Conservation (phyloP, 1,284 basidiomycete genomes). For the Schizopora paradoxa region DNA sequence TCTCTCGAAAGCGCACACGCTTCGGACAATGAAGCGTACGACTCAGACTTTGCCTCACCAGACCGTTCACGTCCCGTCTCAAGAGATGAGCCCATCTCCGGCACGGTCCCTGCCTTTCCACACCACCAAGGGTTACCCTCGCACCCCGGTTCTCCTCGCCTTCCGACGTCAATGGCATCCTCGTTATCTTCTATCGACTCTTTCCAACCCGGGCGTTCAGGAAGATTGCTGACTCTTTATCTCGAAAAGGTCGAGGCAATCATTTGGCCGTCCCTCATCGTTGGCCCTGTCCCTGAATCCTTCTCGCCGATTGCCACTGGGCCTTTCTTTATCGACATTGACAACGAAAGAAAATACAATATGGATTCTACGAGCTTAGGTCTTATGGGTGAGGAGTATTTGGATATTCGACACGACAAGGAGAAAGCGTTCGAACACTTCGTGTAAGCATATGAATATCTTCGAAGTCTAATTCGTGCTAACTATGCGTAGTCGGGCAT, state of each 20-base stretch:
- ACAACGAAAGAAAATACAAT: constrained; percentile 60
- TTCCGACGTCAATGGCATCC: constrained; percentile 49
- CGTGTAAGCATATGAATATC: constrained; percentile 43
- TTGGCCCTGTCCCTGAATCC: constrained; percentile 62
- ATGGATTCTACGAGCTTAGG: constrained; percentile 78
- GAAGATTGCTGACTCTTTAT: constrained; percentile 65
- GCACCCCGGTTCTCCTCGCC: constrained; percentile 53
- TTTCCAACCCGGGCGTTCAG: constrained; percentile 48
- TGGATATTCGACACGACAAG: constrained; percentile 65
- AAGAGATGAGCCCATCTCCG: constrained; percentile 15
- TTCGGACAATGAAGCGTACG: constrained; percentile 69
- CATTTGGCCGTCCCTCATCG: constrained; percentile 74
- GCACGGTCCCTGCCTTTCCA: constrained; percentile 17
- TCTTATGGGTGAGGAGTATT: constrained; percentile 59
- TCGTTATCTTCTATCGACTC: constrained; percentile 74
- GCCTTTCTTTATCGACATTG: constrained; percentile 47
- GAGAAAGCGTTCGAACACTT: constrained; percentile 77
- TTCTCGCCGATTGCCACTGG: constrained; percentile 47
- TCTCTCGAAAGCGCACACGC: constrained; percentile 66
- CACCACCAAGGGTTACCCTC: constrained; percentile 22
- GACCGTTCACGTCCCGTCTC: constrained; percentile 5
- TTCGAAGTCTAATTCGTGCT: constrained; percentile 3
- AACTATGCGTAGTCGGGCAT: constrained; percentile 53
- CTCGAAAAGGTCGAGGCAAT: constrained; percentile 71
- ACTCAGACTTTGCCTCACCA: constrained; percentile 34